Percentiles rank a stretch among this genome's conserved stretches.
Evolutionary conservation across 2,329 filamentous ascomycete genomes (phyloP).

Genomic region (Diplodia scrobiculata): DNA sequence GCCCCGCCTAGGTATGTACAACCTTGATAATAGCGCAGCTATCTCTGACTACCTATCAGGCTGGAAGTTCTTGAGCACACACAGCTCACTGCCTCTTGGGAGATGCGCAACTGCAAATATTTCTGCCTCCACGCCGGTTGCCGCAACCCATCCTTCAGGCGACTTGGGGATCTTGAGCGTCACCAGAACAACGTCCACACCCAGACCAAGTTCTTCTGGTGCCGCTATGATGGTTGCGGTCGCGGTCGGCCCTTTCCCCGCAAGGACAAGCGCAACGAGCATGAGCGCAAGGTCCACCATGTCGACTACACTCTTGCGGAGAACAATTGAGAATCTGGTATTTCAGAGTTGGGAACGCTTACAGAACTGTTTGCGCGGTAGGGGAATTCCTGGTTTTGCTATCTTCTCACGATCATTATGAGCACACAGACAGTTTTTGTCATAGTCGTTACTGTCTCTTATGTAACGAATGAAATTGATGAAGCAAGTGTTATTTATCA

Average conservation of each 20-base stretch:
- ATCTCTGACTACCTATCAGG: too few species aligned
- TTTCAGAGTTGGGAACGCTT: too few species aligned
- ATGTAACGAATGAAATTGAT: too few species aligned
- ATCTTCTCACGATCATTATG: neutral
- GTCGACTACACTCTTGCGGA: constrained; percentile 3
- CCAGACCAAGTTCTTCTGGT: constrained; percentile 9
- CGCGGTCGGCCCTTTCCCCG: constrained; percentile 24
- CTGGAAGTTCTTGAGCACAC: too few species aligned
- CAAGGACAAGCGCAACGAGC: constrained; percentile 29
- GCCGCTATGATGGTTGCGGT: neutral
- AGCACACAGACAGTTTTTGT: neutral
- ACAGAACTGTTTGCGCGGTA: neutral
- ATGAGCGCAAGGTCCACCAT: constrained; percentile 27
- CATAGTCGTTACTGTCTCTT: neutral
- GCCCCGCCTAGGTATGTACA: too few species aligned
- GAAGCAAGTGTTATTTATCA: too few species aligned
- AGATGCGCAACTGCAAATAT: neutral
- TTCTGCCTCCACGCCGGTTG: neutral
- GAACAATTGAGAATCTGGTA: neutral
- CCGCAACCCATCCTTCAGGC: neutral
- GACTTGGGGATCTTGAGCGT: neutral
- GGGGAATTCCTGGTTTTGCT: neutral
- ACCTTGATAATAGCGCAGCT: too few species aligned
- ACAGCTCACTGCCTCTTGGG: neutral
- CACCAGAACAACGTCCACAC: neutral